A percentile compares a stretch with the other conserved stretches of the same genome.
phyloP scores from a whole-genome alignment of 129 eudicot genomes.

The Artemisia argyi region DNA sequence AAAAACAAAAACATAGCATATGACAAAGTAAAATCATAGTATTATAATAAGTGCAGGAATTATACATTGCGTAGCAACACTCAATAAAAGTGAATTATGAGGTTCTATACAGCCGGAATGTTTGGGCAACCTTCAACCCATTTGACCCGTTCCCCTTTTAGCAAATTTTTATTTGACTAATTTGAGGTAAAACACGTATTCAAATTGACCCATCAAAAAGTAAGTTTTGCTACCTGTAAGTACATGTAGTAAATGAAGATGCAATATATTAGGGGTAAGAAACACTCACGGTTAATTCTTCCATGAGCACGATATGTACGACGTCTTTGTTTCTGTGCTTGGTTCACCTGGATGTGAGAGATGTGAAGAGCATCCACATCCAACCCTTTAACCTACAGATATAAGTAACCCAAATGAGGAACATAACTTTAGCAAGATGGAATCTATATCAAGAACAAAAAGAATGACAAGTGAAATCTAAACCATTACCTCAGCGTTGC shows the following conservation, averaged over 20 bases:
- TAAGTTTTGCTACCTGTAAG: neutral
- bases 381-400: constrained; percentile 51
- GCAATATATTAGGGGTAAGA: neutral
- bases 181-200: neutral
- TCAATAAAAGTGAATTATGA: no score
- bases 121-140: neutral
- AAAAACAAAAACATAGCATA: no score
- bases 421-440: neutral
- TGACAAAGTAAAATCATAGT: no score
- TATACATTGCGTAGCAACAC: no score
- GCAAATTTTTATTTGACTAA: neutral
- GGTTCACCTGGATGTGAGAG: constrained; percentile 66
- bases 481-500: constrained; percentile 54
- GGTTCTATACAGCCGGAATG: no score
- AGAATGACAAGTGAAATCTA: neutral
- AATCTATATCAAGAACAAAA: neutral
- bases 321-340: constrained; percentile 64
- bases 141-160: neutral
- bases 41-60: no score
- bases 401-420: neutral
- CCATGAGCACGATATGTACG: constrained; percentile 68
- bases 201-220: neutral
- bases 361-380: constrained; percentile 66
- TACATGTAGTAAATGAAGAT: neutral
- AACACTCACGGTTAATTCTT: constrained; percentile 59